phyloP scores from a whole-genome alignment of 192 early-diverging fungal genomes.

The Dissophora globulifera region DNA sequence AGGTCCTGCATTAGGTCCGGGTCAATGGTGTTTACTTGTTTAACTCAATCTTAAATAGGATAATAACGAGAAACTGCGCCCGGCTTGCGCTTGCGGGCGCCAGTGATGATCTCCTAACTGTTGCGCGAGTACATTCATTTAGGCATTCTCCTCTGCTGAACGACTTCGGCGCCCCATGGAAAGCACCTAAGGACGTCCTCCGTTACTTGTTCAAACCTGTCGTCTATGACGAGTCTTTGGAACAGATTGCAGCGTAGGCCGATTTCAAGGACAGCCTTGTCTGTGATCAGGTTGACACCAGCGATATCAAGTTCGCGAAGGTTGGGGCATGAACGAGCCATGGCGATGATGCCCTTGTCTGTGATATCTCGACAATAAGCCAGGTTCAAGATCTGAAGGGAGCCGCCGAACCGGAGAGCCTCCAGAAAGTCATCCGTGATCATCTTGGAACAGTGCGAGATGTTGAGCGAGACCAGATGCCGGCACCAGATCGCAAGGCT shows the following conservation, averaged over 20 bases:
- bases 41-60: too few species aligned
- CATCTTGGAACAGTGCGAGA: background rate
- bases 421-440: slow-evolving; percentile 10
- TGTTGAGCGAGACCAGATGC: slow-evolving; percentile 8
- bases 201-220: slow-evolving; percentile 10
- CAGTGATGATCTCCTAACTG: slow-evolving; percentile 5
- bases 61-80: too few species aligned
- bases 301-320: slow-evolving; percentile 28
- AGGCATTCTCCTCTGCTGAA: slow-evolving; percentile 5
- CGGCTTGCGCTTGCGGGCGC: too few species aligned
- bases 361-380: slow-evolving; percentile 19
- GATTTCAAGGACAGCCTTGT: slow-evolving; percentile 15
- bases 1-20: too few species aligned
- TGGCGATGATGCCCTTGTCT: slow-evolving; percentile 3
- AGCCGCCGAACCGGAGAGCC: background rate
- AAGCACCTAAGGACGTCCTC: slow-evolving; percentile 6
- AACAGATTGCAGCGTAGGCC: slow-evolving; percentile 3
- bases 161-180: slow-evolving; percentile 1
- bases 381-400: slow-evolving; percentile 4
- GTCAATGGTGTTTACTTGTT: too few species aligned
- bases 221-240: slow-evolving; percentile 19
- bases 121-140: slow-evolving; percentile 6
- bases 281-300: slow-evolving; percentile 3
- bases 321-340: background rate
- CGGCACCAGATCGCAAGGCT: slow-evolving; percentile 11